Evolutionary conservation across 2,329 filamentous ascomycete genomes (phyloP), one percentile per base, ranked within the genome.

Genomic region (Cercospora zeina): DNA sequence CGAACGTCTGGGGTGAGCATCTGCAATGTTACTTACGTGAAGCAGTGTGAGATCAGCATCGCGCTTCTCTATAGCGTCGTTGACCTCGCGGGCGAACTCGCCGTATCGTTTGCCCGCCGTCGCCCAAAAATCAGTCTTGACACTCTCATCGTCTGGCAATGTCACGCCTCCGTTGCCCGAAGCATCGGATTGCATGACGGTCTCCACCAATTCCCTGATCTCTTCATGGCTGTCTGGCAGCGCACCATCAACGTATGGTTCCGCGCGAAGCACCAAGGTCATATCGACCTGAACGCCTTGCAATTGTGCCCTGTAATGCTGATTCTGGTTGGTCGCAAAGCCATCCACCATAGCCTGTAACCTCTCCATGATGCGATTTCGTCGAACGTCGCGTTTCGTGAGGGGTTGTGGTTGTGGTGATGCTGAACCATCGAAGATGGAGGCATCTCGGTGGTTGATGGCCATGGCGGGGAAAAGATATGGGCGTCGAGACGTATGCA

Each of bases 201-300:
- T 72, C 34, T 76, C 69, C 42, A 81, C 84, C 71, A 89, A 77
- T 68, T 87, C 85, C 56, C 83, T 81, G 65, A 92, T 86, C 61
- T 89, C 85, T 65, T 91, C 88, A 51, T 82, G 79, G 21, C 77
- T 78, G 67, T 88, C 85, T 13, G 84, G 84, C 59, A 96, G 82
- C 54, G 90, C 86, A 63, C 86, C 84, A 64, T 87, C 82, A 57
- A 83, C 81, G 75, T 96, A 96, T 0, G 90, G 89, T 71, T 96
- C 89, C 57, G 95, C 90, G 69, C 90, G 87, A 75, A 91, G 87
- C 68, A 96, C 91, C 50, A 96, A 83, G 62, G 85, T 90, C 78
- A 93, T 92, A 76, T 96, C 93, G 67, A 91, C 87, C 77, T 97
- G 93, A n/a, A 97, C 86, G 68, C 91, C 91, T 71, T 95, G 89